phyloP scores from a whole-genome alignment of 2,329 filamentous ascomycete genomes.

The Fusarium sp. region DNA sequence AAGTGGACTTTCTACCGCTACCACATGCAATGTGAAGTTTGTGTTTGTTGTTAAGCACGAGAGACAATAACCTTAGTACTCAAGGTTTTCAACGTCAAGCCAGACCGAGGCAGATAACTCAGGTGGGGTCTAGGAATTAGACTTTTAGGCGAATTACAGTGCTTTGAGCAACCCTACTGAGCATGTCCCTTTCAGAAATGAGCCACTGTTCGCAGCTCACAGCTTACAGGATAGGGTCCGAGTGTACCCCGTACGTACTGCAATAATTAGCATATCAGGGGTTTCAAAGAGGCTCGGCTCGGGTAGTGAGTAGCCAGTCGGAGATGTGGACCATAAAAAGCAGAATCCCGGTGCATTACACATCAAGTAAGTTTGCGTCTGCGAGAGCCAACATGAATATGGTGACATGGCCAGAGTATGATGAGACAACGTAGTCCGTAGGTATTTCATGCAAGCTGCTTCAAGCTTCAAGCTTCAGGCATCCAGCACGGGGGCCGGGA shows the following conservation, averaged over 20 bases:
- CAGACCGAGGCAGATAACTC: conserved; percentile 10
- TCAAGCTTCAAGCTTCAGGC: background rate
- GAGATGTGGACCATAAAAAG: background rate
- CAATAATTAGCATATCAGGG: no score
- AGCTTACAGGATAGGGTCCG: background rate
- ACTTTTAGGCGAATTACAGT: conserved; percentile 43
- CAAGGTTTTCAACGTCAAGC: background rate
- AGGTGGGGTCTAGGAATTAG: conserved; percentile 28
- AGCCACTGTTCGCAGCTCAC: background rate
- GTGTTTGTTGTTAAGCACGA: conserved; percentile 13
- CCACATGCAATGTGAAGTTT: conserved; percentile 4
- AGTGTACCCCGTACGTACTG: background rate
- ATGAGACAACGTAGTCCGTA: background rate
- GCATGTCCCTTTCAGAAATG: background rate
- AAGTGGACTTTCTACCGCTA: background rate
- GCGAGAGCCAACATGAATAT: background rate
- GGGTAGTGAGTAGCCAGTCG: background rate
- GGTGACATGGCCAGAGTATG: background rate
- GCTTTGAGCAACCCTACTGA: background rate
- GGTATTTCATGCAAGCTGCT: background rate
- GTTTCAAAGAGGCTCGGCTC: no score
- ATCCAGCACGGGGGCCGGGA: background rate
- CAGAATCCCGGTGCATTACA: background rate
- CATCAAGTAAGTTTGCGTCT: background rate
- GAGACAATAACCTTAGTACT: background rate